Evolutionary conservation across 257 asterid genomes (phyloP).

Genomic region (Gentiana dahurica): DNA sequence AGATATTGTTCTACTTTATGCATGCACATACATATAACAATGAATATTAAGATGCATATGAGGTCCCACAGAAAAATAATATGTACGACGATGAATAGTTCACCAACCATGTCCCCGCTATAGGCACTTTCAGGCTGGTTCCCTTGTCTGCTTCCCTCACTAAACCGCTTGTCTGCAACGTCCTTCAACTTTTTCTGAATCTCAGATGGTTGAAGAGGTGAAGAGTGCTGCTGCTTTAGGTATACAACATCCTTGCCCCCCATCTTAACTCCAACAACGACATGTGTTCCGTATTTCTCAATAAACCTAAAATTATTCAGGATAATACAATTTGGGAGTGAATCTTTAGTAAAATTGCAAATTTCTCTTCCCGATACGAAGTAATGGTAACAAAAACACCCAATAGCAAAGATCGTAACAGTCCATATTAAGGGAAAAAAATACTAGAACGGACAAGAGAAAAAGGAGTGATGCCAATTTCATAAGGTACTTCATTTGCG

Average conservation of each 20-base stretch:
- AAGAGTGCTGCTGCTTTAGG: constrained; percentile 57
- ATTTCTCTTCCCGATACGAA: background rate
- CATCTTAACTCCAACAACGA: constrained; percentile 77
- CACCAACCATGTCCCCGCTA: constrained; percentile 39
- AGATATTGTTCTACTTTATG: too few relatives aligned
- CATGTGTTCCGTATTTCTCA: constrained; percentile 71
- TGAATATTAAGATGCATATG: background rate
- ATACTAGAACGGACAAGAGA: too few relatives aligned
- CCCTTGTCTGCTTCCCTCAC: constrained; percentile 32
- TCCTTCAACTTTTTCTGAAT: constrained; percentile 59
- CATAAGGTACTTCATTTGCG: too few relatives aligned
- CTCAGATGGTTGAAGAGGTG: constrained; percentile 52
- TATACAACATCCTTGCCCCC: constrained; percentile 70
- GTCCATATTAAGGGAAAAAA: too few relatives aligned
- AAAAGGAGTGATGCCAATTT: too few relatives aligned
- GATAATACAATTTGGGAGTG: background rate
- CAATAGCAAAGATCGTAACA: background rate
- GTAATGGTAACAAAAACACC: background rate
- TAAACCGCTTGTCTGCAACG: constrained; percentile 65
- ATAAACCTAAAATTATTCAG: constrained; percentile 38
- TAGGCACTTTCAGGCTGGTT: constrained; percentile 21
- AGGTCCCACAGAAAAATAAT: background rate
- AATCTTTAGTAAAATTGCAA: background rate
- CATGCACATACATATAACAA: background rate
- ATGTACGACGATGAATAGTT: background rate